Conservation (phyloP, 106 monocot species). For the Acorus calamus region DNA sequence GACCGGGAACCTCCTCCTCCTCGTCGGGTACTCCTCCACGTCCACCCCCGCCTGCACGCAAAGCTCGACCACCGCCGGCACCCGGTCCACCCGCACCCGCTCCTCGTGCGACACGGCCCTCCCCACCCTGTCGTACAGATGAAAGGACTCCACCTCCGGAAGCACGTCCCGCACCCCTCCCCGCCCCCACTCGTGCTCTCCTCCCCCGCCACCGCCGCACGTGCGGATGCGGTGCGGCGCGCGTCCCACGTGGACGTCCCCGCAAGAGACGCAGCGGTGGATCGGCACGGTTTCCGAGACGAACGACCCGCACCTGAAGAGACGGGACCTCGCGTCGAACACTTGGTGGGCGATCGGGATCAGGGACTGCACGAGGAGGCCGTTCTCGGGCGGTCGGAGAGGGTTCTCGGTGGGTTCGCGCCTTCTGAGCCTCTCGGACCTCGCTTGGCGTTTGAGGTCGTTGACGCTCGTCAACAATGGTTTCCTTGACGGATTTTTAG, state of each 20-base stretch:
- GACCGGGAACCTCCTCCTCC: conserved; percentile 29
- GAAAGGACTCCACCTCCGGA: conserved; percentile 41
- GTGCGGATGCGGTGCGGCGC: conserved; percentile 35
- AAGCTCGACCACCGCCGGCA: conserved; percentile 39
- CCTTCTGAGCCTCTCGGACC: conserved; percentile 11
- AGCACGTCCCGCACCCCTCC: conserved; percentile 43
- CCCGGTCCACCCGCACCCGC: conserved; percentile 33
- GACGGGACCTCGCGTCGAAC: conserved; percentile 16
- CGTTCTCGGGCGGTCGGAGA: conserved; percentile 34
- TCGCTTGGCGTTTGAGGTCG: conserved; percentile 31
- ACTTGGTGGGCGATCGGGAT: conserved; percentile 36
- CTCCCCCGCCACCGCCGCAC: conserved; percentile 27
- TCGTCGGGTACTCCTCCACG: conserved; percentile 35
- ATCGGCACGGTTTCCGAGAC: conserved; percentile 14
- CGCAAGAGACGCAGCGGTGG: conserved; percentile 43
- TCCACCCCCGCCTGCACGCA: conserved; percentile 47
- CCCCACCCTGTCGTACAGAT: conserved; percentile 44
- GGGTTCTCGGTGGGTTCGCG: conserved; percentile 29
- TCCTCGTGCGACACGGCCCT: conserved; percentile 56
- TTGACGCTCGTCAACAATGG: conserved; percentile 33
- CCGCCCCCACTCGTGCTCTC: conserved; percentile 29
- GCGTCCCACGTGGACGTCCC: conserved; percentile 34
- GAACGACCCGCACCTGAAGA: conserved; percentile 16
- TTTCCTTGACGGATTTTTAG: conserved; percentile 9
- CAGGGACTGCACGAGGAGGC: conserved; percentile 27